These are phyloP conservation scores for Trametes cinnabarina DNA, from an alignment of 768 basidiomycete species.

Conservation along the genomic window DNA sequence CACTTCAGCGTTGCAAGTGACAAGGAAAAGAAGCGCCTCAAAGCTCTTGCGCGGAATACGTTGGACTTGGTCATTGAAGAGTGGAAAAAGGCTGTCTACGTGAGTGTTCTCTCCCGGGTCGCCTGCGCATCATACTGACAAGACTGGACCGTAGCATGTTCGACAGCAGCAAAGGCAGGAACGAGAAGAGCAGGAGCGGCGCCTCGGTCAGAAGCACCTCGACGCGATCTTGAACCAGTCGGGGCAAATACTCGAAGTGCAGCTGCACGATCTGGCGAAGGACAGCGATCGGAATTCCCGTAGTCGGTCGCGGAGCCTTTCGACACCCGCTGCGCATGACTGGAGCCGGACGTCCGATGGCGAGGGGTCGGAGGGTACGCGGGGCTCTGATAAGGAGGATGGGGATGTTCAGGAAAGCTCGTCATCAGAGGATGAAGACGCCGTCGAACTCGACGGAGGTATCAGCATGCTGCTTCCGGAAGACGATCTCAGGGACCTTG, in stretches of 20 bases:
- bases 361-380: slow-evolving; percentile 30
- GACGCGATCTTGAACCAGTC: slow-evolving; percentile 90
- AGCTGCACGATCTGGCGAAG: slow-evolving; percentile 59
- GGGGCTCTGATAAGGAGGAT: slow-evolving; percentile 28
- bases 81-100: slow-evolving; percentile 88
- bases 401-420: slow-evolving; percentile 29
- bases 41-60: slow-evolving; percentile 67
- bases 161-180: slow-evolving; percentile 64
- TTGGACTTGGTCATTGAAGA: slow-evolving; percentile 67
- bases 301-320: slow-evolving; percentile 55
- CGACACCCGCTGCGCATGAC: slow-evolving; percentile 18
- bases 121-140: background rate
- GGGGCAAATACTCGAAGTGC: slow-evolving; percentile 80
- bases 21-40: slow-evolving; percentile 66
- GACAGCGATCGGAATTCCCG: slow-evolving; percentile 37
- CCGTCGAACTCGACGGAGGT: background rate
- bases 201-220: slow-evolving; percentile 79
- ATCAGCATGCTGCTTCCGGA: slow-evolving; percentile 13
- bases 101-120: slow-evolving; percentile 38
- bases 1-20: slow-evolving; percentile 79
- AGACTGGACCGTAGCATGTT: slow-evolving; percentile 51
- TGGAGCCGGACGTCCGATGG: slow-evolving; percentile 30
- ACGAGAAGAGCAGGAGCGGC: slow-evolving; percentile 73
- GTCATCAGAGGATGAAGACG: background rate
- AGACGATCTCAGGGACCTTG: background rate